These are phyloP conservation scores for Artemisia tridentata DNA, from an alignment of 129 eudicot genomes.

Conservation along the genomic window DNA sequence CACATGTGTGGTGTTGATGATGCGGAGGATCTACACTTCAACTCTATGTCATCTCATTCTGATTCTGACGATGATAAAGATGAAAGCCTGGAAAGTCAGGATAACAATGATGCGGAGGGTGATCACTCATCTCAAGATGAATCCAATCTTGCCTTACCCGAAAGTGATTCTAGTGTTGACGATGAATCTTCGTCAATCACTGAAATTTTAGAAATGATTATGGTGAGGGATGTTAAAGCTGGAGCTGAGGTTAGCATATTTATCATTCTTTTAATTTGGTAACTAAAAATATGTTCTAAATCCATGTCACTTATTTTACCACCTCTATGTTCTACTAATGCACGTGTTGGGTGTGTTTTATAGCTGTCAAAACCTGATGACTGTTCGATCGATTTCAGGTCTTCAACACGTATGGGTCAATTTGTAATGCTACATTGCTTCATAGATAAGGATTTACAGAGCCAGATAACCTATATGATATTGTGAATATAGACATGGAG, in stretches of 20 bases:
- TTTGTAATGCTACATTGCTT: conserved; percentile 95
- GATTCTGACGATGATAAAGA: conserved; percentile 46
- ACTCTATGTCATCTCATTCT: conserved; percentile 47
- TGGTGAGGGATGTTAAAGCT: conserved; percentile 82
- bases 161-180: conserved; percentile 9
- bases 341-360: not conserved
- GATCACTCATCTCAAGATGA: conserved; percentile 26
- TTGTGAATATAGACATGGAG: conserved; percentile 82
- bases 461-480: conserved; percentile 70
- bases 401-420: conserved; percentile 82
- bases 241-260: conserved; percentile 70
- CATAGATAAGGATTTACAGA: conserved; percentile 97
- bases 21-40: conserved; percentile 91
- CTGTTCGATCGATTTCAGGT: conserved; percentile 47
- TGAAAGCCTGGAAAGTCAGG: conserved; percentile 21
- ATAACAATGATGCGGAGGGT: conserved; percentile 16
- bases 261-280: not conserved
- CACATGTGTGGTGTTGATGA: too few species aligned
- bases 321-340: too few species aligned
- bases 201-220: conserved; percentile 70
- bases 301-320: too few species aligned
- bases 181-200: conserved; percentile 31
- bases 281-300: not conserved
- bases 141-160: conserved; percentile 16
- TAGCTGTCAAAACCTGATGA: not conserved